Evolutionary conservation across 78 protist genomes (phyloP), one percentile per base, ranked within the genome.

Genomic region (Polysphondylium violaceum): DNA sequence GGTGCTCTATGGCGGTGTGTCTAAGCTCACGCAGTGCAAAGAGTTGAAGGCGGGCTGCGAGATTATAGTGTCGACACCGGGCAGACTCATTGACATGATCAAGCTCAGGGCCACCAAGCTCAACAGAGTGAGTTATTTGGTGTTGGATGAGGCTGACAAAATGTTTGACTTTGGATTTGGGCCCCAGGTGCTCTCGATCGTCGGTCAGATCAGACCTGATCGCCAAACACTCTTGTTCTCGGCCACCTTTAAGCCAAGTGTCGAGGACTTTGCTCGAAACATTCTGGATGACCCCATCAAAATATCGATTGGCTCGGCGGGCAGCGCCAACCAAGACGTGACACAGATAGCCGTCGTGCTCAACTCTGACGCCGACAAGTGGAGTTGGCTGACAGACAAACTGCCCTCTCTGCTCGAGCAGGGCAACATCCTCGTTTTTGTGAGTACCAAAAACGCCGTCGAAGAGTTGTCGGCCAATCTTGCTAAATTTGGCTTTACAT

Each of bases 61-160:
- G 31, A 69, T 95, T 51, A 4, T 83, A 16, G 91, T 85, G 1
- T 74, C 94, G 2, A 92, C 95, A 17, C 96, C 96, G 0, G 95
- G 99, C 11, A 93, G 99, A 35, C 74, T 98, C 69, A 97, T 98
- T 65, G 99, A 98, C 92, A 25, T 98, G 92, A 93, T 98, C 40
- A 73, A 94, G 36, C 94, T 93, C 50, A n/a, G 67, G 8, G 98
- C 74, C 19, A 95, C 97, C 29, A 98, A 97, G 87, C 83, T 98
- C 29, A 67, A 64, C 9, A 76, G 99, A 23, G 94, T 87, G 25
- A 93, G 99, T n/a, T 67, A 60, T 43, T 74, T 95, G 25, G 97
- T 95, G 44, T 61, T 97, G 27, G 98, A 97, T 78, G 98, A 97
- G 74, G 97, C 98, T 11, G 98, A 97, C 78, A 61, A 89, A 53